Percentiles rank a stretch among this genome's conserved stretches.
phyloP scores from a whole-genome alignment of 2,329 filamentous ascomycete genomes.

The Exophiala dermatitidis region DNA sequence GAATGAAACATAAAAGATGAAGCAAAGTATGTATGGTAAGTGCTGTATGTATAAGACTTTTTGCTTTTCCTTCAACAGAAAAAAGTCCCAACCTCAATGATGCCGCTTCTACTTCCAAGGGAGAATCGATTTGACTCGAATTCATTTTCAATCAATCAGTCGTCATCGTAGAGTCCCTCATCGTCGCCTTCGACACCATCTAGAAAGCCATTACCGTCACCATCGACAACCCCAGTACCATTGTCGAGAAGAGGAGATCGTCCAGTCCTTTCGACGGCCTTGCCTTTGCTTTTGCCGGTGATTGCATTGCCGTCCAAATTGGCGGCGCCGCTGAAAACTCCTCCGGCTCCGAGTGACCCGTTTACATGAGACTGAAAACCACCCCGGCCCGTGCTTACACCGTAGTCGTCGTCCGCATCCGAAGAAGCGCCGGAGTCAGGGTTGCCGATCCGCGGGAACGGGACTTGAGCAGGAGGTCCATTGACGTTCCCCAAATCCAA shows the following conservation, averaged over 20 bases:
- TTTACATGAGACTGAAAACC: too few relatives aligned
- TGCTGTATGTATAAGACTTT: too few relatives aligned
- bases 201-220: conserved; percentile 30
- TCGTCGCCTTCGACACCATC: conserved; percentile 21
- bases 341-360: too few relatives aligned
- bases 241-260: not conserved
- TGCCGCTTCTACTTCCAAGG: too few relatives aligned
- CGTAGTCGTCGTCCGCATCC: conserved; percentile 33
- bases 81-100: too few relatives aligned
- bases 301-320: conserved; percentile 29
- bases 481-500: not conserved
- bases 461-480: not conserved
- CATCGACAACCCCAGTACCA: conserved; percentile 25
- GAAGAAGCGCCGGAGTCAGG: conserved; percentile 25
- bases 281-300: conserved; percentile 35
- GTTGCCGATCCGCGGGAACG: conserved; percentile 22
- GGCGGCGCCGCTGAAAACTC: too few relatives aligned
- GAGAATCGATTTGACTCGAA: too few relatives aligned
- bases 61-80: too few relatives aligned
- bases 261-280: conserved; percentile 15
- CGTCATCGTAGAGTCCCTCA: conserved; percentile 20
- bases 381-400: conserved; percentile 28
- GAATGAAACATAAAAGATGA: too few relatives aligned
- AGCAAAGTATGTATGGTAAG: too few relatives aligned
- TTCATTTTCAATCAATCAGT: not conserved